phyloP scores from a whole-genome alignment of 106 monocot species.

The Dioscorea zingiberensis region DNA sequence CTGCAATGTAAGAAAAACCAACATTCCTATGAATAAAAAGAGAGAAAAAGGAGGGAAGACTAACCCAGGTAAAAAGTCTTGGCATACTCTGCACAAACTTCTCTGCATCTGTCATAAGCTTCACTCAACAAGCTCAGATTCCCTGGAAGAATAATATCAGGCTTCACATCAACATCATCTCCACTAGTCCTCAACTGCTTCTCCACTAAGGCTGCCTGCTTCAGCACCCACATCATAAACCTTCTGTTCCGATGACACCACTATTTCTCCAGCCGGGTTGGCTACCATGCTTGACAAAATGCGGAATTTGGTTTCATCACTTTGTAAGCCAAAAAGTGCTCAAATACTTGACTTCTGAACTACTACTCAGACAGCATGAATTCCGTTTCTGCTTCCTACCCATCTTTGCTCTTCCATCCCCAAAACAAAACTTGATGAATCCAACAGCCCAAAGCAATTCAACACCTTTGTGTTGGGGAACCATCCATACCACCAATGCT shows the following conservation, averaged over 20 bases:
- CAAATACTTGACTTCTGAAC: too few relatives aligned
- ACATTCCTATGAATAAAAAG: too few relatives aligned
- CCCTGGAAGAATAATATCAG: not conserved
- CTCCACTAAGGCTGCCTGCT: constrained; percentile 39
- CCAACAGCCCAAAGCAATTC: too few relatives aligned
- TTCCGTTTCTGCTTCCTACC: too few relatives aligned
- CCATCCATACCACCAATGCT: too few relatives aligned
- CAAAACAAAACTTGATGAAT: too few relatives aligned
- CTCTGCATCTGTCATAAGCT: constrained; percentile 42
- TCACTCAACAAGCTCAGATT: constrained; percentile 23
- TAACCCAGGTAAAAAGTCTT: constrained; percentile 58
- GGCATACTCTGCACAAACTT: constrained; percentile 58
- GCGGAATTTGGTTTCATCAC: too few relatives aligned
- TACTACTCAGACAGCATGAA: too few relatives aligned
- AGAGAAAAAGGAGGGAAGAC: not conserved
- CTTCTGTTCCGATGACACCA: constrained; percentile 25
- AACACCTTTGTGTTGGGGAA: too few relatives aligned
- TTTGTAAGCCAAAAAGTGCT: too few relatives aligned
- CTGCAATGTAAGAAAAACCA: too few relatives aligned
- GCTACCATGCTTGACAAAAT: constrained; percentile 10
- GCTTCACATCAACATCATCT: constrained; percentile 1
- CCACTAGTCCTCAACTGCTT: constrained; percentile 2
- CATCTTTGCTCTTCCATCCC: too few relatives aligned
- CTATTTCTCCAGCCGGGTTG: constrained; percentile 6
- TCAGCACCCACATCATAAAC: constrained; percentile 48